Base-by-base conservation (phyloP, 192 early-diverging fungal genomes). In the Gamsiella multidivaricata region DNA sequence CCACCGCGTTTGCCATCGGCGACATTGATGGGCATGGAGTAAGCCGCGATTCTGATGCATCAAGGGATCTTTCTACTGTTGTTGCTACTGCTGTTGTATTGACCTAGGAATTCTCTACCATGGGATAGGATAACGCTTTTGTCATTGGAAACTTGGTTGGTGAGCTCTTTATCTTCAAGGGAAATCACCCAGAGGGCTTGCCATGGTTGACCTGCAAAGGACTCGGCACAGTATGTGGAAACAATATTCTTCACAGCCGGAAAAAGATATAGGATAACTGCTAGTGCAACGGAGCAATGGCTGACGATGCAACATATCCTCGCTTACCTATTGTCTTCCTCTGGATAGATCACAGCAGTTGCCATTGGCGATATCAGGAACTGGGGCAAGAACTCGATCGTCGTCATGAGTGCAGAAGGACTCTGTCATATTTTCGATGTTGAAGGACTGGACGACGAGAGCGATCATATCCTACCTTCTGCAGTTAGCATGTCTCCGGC, bases 101-200 rank as follows among this genome's bases (percentile, higher is more conserved):
- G n/a, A n/a, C n/a, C n/a, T n/a, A n/a, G n/a, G n/a, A n/a, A n/a
- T 32, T 41, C 29, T 26, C 25, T 36, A n/a, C 26, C 11, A 26
- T 28, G n/a, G 26, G n/a, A 17, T 51, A 88, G 85, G 85, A 85
- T 39, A 86, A 85, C 66, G 85, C 86, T 70, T 88, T 88, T 80
- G 85, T 88, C 8, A 85, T 88, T 54, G 87, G 87, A 25, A 88
- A 88, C 61, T 51, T 88, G 41, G 82, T 84, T 37, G 87, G 87
- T 20, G 85, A 86, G 43, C 69, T 88, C 0, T 82, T 84, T 51
- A 81, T 88, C 17, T 88, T 86, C 41, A 88, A 88, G 76, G 85
- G 85, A 31, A 82, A 83, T 10, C 71, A 84, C 34, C 51, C 62
- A 2, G 53, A 71, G 15, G 85, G 85, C 3, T 25, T 69, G 15